These are phyloP conservation scores for Choanephora cucurbitarum DNA, from an alignment of 371 early-diverging fungal species.

Conservation along the genomic window DNA sequence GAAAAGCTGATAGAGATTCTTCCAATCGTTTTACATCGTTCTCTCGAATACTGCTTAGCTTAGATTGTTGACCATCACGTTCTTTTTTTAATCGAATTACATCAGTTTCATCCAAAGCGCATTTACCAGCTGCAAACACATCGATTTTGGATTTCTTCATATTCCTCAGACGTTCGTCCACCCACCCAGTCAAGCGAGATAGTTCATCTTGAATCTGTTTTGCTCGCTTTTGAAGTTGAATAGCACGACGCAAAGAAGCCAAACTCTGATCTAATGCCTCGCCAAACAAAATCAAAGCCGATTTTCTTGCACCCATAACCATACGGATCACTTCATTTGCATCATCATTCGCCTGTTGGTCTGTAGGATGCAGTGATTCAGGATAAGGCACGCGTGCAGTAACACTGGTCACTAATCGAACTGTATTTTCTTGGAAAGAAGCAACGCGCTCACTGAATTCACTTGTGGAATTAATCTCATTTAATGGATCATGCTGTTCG, in stretches of 20 bases:
- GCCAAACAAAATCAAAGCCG: conserved; percentile 34
- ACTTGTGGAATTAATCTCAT: background rate
- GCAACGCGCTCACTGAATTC: conserved; percentile 31
- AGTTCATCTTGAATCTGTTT: conserved; percentile 43
- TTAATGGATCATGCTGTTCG: background rate
- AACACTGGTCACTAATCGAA: conserved; percentile 34
- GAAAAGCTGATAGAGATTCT: conserved; percentile 17
- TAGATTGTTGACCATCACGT: conserved; percentile 30
- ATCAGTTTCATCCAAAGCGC: conserved; percentile 32
- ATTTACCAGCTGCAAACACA: conserved; percentile 26
- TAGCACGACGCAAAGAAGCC: conserved; percentile 32
- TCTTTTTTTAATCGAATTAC: conserved; percentile 33
- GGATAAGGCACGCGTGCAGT: conserved; percentile 40
- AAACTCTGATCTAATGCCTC: conserved; percentile 45
- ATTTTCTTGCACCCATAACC: conserved; percentile 34
- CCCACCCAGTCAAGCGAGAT: conserved; percentile 27
- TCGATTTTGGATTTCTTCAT: conserved; percentile 32
- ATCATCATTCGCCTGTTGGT: conserved; percentile 34
- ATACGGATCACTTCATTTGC: conserved; percentile 38
- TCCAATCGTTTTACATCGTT: conserved; percentile 29
- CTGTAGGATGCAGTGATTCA: conserved; percentile 24
- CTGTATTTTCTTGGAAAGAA: conserved; percentile 34
- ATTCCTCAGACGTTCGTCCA: conserved; percentile 30
- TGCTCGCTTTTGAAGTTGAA: conserved; percentile 33
- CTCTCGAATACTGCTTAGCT: conserved; percentile 29